phyloP scores from a whole-genome alignment of 768 basidiomycete genomes.

The Auriscalpium microsporum region DNA sequence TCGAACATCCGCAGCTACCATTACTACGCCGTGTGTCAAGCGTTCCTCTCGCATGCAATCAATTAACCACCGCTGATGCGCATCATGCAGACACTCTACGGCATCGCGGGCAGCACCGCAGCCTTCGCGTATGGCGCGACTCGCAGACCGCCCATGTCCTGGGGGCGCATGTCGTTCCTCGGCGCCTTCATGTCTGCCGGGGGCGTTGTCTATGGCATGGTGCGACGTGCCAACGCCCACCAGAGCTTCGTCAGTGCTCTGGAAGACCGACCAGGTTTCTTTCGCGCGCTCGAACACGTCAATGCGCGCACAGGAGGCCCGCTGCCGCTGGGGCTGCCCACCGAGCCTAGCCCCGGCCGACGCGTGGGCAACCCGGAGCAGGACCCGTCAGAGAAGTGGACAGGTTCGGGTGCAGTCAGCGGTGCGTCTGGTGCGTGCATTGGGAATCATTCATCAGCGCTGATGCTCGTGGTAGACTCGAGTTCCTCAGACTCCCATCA shows the following conservation, averaged over 20 bases:
- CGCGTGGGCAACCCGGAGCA: conserved; percentile 3
- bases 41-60: too few species aligned
- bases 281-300: conserved; percentile 25
- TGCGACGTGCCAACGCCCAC: conserved; percentile 20
- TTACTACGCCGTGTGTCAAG: conserved; percentile 33
- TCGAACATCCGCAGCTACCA: conserved; percentile 33
- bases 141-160: conserved; percentile 23
- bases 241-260: conserved; percentile 24
- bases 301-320: conserved; percentile 16
- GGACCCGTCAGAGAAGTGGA: background rate
- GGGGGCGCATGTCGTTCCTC: conserved; percentile 19
- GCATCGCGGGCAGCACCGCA: conserved; percentile 20
- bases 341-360: conserved; percentile 9
- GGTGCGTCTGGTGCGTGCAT: background rate
- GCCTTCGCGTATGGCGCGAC: conserved; percentile 19
- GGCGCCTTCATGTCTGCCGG: conserved; percentile 18
- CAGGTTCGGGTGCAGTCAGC: too few species aligned
- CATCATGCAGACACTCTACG: conserved; percentile 16
- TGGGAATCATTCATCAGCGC: background rate
- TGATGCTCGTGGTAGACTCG: background rate
- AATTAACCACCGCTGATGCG: too few species aligned
- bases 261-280: conserved; percentile 23
- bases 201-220: conserved; percentile 27
- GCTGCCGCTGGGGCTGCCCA: conserved; percentile 6
- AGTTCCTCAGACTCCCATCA: background rate